Base-by-base conservation (phyloP, 2,329 filamentous ascomycete species). In the Bertia moriformis region DNA sequence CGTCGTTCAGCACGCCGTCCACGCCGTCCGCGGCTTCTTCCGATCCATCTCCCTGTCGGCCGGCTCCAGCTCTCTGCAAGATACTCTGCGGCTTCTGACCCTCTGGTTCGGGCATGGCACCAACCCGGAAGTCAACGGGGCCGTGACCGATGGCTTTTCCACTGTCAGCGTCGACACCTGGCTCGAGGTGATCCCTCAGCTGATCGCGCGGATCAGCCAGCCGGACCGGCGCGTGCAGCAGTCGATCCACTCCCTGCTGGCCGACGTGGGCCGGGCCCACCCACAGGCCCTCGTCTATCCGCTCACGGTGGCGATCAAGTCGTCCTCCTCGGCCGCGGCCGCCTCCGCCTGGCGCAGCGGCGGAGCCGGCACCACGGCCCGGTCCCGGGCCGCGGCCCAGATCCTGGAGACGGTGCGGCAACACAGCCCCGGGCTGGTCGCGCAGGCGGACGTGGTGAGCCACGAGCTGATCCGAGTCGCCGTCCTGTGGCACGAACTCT, bases 361-460 rank as follows among this genome's bases (percentile, higher is more conserved):
- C n/a, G n/a, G n/a, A n/a, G n/a, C n/a, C n/a, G n/a, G n/a, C n/a
- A n/a, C n/a, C n/a, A 78, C 80, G 20, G 74, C 84, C 42, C 78
- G 91, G 41, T 91, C 87, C 19, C 78, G 85, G 51, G 93, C 88
- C 27, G 91, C 93, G 3, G 80, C 77, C 20, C 78, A 87, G 46
- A 93, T 99, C 49, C 95, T 99, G 88, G 88, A 96, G 45, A 93
- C 82, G 52, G 94, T 98, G 86, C 82, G 88, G 30, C 83, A 89
- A 48, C 91, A 99, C 55, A 96, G 88, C 53, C 79, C 86, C 15
- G 82, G 77, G 49, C 71, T 99, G 27, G 91, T 98, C 5, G 84
- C 94, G 46, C 91, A 99, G 59, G 91, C 91, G 22, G 88, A 94
- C 53, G 70, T 88, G 36, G 88, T 99, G 48, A 96, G 89, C 56